Evolutionary conservation across 768 basidiomycete species (phyloP), one percentile per base, ranked within the genome.

Genomic region (Podaxis mareebaensis): DNA sequence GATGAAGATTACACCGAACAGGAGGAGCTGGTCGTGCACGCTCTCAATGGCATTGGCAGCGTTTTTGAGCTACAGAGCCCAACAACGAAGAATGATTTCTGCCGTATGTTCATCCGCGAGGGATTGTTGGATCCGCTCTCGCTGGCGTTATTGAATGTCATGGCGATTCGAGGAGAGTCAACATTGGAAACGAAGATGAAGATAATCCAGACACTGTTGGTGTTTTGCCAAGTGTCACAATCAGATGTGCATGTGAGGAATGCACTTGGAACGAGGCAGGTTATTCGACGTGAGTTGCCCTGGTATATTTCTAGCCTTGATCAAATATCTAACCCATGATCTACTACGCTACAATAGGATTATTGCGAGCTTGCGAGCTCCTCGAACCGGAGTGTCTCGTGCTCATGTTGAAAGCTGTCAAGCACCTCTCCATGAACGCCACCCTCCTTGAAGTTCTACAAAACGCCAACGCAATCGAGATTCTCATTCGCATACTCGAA

Each of bases 61-160:
- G 97, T 99, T 15, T 98, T 99, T 70, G 96, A 99, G 66, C 83
- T 99, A 12, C 91, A 98, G 74, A 95, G 93, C 53, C 93, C 97
- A 7, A 97, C 96, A 3, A 95, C 96, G 11, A 94, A 97, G 74
- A 98, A 97, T 71, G 97, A 99, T 75, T 99, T 99, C 72, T 98
- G 96, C 71, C 86, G 97, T 10, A 96, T 99, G 91, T 96, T 99
- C 78, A 93, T 97, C 46, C 84, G 95, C 4, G 97, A 99, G 76
- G 97, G 97, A 28, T 79, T 99, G 3, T 80, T 97, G 52, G 96
- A 97, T 67, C 96, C 97, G 0, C 78, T 99, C 1, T 93, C 95
- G 0, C 87, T 90, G 2, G 97, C 96, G 2, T 76, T 99, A 26
- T 78, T 96, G 63, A 91, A 93, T 68, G 92, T 98, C 59, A 93